Evolutionary conservation across 176 grass and related monocot species (phyloP).

Genomic region (Phoenix roebelenii): DNA sequence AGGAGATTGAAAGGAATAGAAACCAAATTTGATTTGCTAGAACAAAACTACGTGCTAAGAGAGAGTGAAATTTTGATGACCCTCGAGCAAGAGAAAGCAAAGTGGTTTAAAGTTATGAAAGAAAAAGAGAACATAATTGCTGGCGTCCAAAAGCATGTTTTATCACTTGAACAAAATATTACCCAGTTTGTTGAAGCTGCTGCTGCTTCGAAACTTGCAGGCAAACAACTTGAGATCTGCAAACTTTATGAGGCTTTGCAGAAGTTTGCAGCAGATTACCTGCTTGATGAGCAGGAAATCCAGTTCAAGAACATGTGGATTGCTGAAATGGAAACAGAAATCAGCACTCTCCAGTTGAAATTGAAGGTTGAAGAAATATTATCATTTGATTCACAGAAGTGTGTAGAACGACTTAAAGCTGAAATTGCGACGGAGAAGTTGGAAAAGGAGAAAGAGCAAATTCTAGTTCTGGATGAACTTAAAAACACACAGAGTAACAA

Average conservation of each 20-base stretch:
- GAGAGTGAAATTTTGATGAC: conserved; percentile 32
- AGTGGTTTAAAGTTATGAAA: conserved; percentile 45
- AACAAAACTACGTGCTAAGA: conserved; percentile 35
- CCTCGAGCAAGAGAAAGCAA: conserved; percentile 50
- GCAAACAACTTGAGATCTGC: conserved; percentile 41
- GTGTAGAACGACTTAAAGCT: conserved; percentile 33
- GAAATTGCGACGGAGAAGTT: conserved; percentile 26
- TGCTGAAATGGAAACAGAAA: conserved; percentile 34
- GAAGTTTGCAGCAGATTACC: conserved; percentile 27
- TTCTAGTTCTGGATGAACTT: conserved; percentile 29
- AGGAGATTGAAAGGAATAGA: conserved; percentile 35
- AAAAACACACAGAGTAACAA: conserved; percentile 30
- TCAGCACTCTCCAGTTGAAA: conserved; percentile 16
- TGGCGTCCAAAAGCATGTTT: conserved; percentile 32
- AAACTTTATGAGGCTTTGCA: conserved; percentile 32
- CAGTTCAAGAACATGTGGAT: conserved; percentile 35
- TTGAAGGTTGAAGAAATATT: conserved; percentile 33
- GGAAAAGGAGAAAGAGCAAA: conserved; percentile 32
- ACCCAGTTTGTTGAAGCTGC: conserved; percentile 29
- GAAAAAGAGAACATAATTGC: conserved; percentile 49
- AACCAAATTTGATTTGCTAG: conserved; percentile 30
- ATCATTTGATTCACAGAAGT: conserved; percentile 28
- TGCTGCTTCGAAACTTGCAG: conserved; percentile 28
- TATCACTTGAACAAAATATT: conserved; percentile 37
- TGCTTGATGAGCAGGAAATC: conserved; percentile 46